These are phyloP conservation scores for Lagenaria siceraria DNA, from an alignment of 306 rosid genomes.

Conservation along the genomic window DNA sequence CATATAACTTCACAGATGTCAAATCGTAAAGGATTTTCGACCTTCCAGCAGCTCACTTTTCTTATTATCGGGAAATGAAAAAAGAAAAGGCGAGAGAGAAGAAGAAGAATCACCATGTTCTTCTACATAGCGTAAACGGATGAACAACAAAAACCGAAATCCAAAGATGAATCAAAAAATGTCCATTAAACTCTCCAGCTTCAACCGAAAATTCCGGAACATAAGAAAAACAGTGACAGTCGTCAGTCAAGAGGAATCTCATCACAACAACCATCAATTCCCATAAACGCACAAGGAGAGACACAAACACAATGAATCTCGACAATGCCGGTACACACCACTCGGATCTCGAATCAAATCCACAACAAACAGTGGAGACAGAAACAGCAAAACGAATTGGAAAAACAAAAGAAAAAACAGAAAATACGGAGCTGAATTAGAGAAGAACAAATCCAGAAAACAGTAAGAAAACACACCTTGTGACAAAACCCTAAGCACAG, in stretches of 20 bases:
- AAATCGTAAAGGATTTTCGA: neutral
- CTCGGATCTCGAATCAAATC: constrained; percentile 9
- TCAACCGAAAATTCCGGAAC: neutral
- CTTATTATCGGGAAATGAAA: neutral
- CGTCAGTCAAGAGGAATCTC: neutral
- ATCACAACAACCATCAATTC: neutral
- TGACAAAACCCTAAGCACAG: neutral
- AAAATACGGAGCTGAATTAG: neutral
- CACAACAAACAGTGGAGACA: neutral
- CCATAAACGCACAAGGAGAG: neutral
- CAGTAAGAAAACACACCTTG: neutral
- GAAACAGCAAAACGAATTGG: neutral
- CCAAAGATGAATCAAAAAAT: neutral
- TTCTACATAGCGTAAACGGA: neutral
- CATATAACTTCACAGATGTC: neutral
- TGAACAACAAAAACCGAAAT: neutral
- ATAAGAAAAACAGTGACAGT: neutral
- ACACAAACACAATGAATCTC: neutral
- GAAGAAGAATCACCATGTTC: neutral
- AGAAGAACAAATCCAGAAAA: neutral
- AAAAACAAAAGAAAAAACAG: neutral
- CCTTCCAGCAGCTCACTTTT: neutral
- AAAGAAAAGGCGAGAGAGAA: neutral
- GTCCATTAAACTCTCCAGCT: neutral
- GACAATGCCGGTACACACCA: constrained; percentile 16